These are phyloP conservation scores for Luzula sylvatica DNA, from an alignment of 176 grass and related monocot genomes.

Conservation along the genomic window DNA sequence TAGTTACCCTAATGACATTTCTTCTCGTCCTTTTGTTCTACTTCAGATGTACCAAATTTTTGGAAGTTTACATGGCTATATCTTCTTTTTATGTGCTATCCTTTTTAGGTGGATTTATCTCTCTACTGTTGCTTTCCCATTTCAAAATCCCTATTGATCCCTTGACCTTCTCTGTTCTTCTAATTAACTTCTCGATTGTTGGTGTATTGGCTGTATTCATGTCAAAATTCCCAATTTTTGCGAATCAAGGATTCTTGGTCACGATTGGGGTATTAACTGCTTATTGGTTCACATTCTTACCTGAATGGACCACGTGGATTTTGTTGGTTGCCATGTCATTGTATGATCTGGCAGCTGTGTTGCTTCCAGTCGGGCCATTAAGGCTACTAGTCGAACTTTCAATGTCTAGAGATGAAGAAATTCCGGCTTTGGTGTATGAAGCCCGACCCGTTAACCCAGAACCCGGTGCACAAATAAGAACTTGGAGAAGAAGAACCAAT, in stretches of 20 bases:
- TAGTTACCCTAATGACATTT: slow-evolving; percentile 73
- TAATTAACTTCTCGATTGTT: slow-evolving; percentile 59
- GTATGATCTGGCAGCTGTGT: slow-evolving; percentile 84
- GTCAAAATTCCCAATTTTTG: slow-evolving; percentile 60
- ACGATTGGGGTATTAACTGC: slow-evolving; percentile 68
- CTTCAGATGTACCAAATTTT: slow-evolving; percentile 64
- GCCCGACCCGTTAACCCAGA: slow-evolving; percentile 58
- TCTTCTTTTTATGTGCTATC: slow-evolving; percentile 60
- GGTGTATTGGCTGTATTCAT: slow-evolving; percentile 49
- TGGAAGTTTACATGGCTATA: slow-evolving; percentile 64
- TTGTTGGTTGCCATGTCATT: slow-evolving; percentile 71
- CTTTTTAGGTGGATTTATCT: slow-evolving; percentile 59
- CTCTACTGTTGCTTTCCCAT: slow-evolving; percentile 42
- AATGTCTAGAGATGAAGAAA: slow-evolving; percentile 80
- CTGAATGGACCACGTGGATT: slow-evolving; percentile 90
- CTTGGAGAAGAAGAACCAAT: slow-evolving; percentile 43
- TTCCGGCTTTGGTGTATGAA: slow-evolving; percentile 81
- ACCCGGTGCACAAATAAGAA: slow-evolving; percentile 35
- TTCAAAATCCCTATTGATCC: slow-evolving; percentile 64
- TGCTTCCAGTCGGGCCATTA: slow-evolving; percentile 66
- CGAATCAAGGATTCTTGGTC: slow-evolving; percentile 74
- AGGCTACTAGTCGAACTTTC: slow-evolving; percentile 74
- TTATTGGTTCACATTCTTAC: slow-evolving; percentile 85
- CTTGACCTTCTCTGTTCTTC: slow-evolving; percentile 51
- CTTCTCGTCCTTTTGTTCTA: slow-evolving; percentile 89